phyloP scores from a whole-genome alignment of 495 filamentous ascomycete genomes.

The Annulohypoxylon moriforme region DNA sequence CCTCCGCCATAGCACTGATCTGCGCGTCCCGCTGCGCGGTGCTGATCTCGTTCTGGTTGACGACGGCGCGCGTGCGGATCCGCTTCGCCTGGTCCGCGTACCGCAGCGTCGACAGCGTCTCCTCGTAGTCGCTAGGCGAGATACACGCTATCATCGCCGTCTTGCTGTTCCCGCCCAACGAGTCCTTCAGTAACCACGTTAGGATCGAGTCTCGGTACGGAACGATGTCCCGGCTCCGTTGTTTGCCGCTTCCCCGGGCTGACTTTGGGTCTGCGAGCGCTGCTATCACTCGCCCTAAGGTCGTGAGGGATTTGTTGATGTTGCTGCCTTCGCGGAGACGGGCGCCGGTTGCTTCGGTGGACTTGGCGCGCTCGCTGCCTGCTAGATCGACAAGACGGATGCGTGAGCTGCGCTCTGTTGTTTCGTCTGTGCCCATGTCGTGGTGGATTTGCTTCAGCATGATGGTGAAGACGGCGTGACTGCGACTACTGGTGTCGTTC shows the following conservation, averaged over 20 bases:
- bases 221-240: slow-evolving; percentile 71
- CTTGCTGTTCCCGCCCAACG: slow-evolving; percentile 93
- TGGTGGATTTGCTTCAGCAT: slow-evolving; percentile 95
- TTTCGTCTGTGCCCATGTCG: slow-evolving; percentile 92
- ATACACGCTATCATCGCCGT: slow-evolving; percentile 99
- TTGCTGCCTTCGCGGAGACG: slow-evolving; percentile 94
- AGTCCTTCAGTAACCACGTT: slow-evolving; percentile 98
- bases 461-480: slow-evolving; percentile 97
- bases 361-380: slow-evolving; percentile 93
- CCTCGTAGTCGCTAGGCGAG: slow-evolving; percentile 93
- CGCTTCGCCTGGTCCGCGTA: slow-evolving; percentile 98
- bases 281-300: slow-evolving; percentile 95
- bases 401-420: slow-evolving; percentile 90
- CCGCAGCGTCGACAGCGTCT: slow-evolving; percentile 93
- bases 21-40: slow-evolving; percentile 91
- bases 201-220: slow-evolving; percentile 96
- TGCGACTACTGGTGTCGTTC: slow-evolving; percentile 96
- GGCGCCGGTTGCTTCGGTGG: slow-evolving; percentile 92
- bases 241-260: slow-evolving; percentile 44
- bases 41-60: slow-evolving; percentile 91
- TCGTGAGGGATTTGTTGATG: slow-evolving; percentile 98
- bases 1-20: slow-evolving; percentile 92
- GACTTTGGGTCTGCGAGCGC: slow-evolving; percentile 87
- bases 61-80: slow-evolving; percentile 94
- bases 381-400: slow-evolving; percentile 97